Conservation (phyloP, 768 basidiomycete species). For the Suillus ampliporus region DNA sequence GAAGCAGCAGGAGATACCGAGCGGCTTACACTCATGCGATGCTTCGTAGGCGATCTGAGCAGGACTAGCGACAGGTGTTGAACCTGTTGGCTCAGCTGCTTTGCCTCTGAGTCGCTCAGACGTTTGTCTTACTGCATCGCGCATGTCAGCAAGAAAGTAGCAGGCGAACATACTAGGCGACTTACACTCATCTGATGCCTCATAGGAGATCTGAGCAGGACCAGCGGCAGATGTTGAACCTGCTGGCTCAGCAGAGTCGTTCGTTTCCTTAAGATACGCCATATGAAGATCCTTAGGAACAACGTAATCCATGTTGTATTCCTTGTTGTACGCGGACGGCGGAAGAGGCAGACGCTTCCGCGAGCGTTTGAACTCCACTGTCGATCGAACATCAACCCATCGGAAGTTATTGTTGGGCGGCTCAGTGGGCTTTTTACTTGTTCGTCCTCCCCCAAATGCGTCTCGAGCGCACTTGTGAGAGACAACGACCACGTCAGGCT, state of each 20-base stretch:
- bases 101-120: not conserved
- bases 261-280: not conserved
- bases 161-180: not conserved
- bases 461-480: not conserved
- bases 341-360: not conserved
- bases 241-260: not conserved
- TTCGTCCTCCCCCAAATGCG: too few species aligned
- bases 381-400: slow-evolving; percentile 4
- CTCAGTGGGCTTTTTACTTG: too few species aligned
- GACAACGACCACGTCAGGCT: slow-evolving; percentile 7
- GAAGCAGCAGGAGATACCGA: not conserved
- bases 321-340: too few species aligned
- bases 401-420: not conserved
- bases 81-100: not conserved
- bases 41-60: not conserved
- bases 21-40: not conserved
- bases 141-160: not conserved
- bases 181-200: not conserved
- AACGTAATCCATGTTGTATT: not conserved
- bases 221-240: not conserved
- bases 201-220: not conserved
- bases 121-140: not conserved
- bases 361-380: not conserved
- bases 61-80: not conserved
- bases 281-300: not conserved